These are phyloP conservation scores for Picochlorum sp. DNA, from an alignment of 139 green algal species.

Conservation along the genomic window DNA sequence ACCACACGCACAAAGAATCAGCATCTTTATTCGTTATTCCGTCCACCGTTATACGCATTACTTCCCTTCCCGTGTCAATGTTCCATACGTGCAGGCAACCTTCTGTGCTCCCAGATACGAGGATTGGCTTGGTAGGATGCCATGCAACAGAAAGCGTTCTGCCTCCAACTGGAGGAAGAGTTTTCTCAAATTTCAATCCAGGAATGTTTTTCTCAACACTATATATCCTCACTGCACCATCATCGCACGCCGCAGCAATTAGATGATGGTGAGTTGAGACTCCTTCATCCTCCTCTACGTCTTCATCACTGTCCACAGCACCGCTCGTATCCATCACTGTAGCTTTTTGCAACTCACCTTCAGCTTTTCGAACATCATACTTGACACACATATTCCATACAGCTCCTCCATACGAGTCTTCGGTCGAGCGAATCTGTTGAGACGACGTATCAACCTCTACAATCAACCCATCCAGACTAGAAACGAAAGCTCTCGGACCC, in stretches of 20 bases:
- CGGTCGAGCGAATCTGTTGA: background rate
- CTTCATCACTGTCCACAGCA: background rate
- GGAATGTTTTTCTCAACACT: constrained; percentile 30
- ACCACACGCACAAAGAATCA: constrained; percentile 65
- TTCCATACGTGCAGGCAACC: constrained; percentile 65
- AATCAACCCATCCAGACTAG: constrained; percentile 60
- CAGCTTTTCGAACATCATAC: background rate
- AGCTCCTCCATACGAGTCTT: constrained; percentile 71
- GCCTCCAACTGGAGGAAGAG: constrained; percentile 44
- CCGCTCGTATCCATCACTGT: background rate
- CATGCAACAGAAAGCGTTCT: constrained; percentile 61
- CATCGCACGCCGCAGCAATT: constrained; percentile 82
- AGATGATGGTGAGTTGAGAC: background rate
- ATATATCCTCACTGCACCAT: constrained; percentile 77
- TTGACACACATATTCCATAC: constrained; percentile 50
- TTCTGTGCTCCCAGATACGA: constrained; percentile 51
- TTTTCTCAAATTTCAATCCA: constrained; percentile 28
- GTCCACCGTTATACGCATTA: constrained; percentile 55
- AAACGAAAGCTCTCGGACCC: constrained; percentile 46
- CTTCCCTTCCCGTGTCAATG: constrained; percentile 34
- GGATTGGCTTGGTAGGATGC: constrained; percentile 40
- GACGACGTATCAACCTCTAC: constrained; percentile 53
- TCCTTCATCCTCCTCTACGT: background rate
- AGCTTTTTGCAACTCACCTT: background rate
- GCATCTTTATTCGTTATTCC: background rate